Evolutionary conservation across 306 rosid genomes (phyloP), one percentile per base, ranked within the genome.

Genomic region (Dalbergia cochinchinensis): DNA sequence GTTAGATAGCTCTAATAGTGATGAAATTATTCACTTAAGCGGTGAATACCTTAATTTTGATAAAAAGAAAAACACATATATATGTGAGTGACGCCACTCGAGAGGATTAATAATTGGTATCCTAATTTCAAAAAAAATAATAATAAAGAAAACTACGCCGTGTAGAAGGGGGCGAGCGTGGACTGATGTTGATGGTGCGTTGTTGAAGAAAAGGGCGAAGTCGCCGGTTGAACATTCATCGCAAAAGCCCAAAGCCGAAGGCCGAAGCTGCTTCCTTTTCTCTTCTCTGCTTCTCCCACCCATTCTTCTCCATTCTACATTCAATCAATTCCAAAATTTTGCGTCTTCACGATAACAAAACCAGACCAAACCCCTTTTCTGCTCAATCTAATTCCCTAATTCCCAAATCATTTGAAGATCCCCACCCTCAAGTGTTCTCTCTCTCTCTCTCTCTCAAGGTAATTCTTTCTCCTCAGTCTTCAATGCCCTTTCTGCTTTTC

Each of bases 391-490:
- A 6, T 4, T 9, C 60, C 60, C 26, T 54, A n/a, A 1, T 54
- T 54, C 60, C 11, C 60, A 54, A 54, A n/a, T 54, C 26, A 8
- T 54, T 54, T 20, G 4, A 16, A 16, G 60, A 54, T 54, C 60
- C 20, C 12, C 3, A 2, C 59, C 11, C 60, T n/a, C 20, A 44
- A 47, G 53, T 12, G 53, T 47, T 47, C 53, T 13, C 53, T 15
- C 20, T 54, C 16, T 54, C 16, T 54, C 9, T 8, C 11, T 57
- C 31, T 26, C 31, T 26, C 19, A 71, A 78, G 83, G 83, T 83
- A 0, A 16, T 71, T 66, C 48, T 20, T 65, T 9, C 33, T 31
- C 18, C 54, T 37, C 55, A 54, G 47, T 48, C 51, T 50, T 41
- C 3, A 18, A 53, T 65, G 1, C 26, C 60, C 60, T 8, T 11